Evolutionary conservation across 2,329 filamentous ascomycete species (phyloP), one percentile per base, ranked within the genome.

Genomic region (Cordyceps fumosorosea): DNA sequence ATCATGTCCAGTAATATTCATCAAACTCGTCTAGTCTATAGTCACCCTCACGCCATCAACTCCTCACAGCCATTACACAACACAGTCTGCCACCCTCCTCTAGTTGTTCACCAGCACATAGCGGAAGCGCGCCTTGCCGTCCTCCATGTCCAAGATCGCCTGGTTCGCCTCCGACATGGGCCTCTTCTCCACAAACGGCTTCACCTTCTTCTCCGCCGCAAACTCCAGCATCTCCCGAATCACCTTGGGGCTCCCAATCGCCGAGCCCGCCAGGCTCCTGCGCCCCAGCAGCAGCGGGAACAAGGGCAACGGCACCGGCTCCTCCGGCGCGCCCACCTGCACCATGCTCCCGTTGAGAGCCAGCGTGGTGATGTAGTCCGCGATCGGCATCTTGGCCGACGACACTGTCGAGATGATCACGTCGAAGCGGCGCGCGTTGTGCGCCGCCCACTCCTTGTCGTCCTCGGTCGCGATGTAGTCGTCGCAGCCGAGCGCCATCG

Each of bases 371-470:
- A 66, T 56, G 72, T 90, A 90, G 53, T 82, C 74, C 56, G 74
- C 71, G 26, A 90, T 70, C 0, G 87, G 87, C 83, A 90, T 87
- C 63, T 72, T 66, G 14, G 66, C 61, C 44, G 67, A 71, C 2
- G 81, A 83, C 16, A 85, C 80, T 1, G 85, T 87, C 61, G 75
- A 82, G 63, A 88, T 73, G 68, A 87, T 85, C 12, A 88, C 71
- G 68, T 87, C 84, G 60, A 87, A 76, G 4, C 75, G 76, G 22
- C 76, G 72, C 29, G 74, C 74, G 66, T 86, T 76, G 65, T 79
- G 81, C 66, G 74, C 79, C 5, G 73, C 75, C 85, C 84, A 87
- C 65, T 80, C 80, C 32, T 75, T 66, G 53, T 85, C 80, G 24
- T 85, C 73, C n/a, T 66, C 70, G 8, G 74, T 75, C 14, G 75